These are phyloP conservation scores for Helicostylum pulchrum DNA, from an alignment of 192 early-diverging fungal species.

Conservation along the genomic window DNA sequence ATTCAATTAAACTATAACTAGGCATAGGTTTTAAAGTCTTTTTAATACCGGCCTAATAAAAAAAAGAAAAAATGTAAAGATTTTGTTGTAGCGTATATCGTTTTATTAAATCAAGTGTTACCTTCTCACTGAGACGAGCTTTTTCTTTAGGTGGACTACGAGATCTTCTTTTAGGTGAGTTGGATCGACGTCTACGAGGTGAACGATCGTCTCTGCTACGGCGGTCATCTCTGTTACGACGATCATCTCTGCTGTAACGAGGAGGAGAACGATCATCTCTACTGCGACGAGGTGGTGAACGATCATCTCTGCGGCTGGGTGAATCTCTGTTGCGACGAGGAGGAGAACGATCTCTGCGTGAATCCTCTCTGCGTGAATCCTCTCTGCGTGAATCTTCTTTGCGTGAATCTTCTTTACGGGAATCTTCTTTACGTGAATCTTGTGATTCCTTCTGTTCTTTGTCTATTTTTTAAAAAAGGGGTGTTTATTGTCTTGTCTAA, in stretches of 20 bases:
- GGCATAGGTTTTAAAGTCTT: conserved; percentile 1
- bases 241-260: too few species aligned
- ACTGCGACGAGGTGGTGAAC: too few species aligned
- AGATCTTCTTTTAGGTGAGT: conserved; percentile 1
- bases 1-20: conserved; percentile 54
- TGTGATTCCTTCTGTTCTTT: conserved; percentile 5
- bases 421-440: neutral
- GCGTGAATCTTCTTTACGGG: neutral
- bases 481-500: neutral
- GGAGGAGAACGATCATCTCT: too few species aligned
- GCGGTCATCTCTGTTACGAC: neutral
- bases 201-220: conserved; percentile 15
- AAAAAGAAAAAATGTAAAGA: neutral
- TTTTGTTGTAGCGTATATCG: neutral
- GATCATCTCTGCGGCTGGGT: too few species aligned
- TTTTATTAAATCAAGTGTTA: neutral
- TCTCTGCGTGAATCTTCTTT: neutral
- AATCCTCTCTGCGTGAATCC: conserved; percentile 6
- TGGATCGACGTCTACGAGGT: conserved; percentile 1
- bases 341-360: conserved; percentile 6
- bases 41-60: neutral
- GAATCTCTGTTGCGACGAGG: neutral
- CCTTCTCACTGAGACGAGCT: conserved; percentile 12
- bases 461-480: neutral
- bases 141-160: conserved; percentile 7